Evolutionary conservation across 2,329 filamentous ascomycete species (phyloP).

Genomic region (Rhytidhysteron rufulum): DNA sequence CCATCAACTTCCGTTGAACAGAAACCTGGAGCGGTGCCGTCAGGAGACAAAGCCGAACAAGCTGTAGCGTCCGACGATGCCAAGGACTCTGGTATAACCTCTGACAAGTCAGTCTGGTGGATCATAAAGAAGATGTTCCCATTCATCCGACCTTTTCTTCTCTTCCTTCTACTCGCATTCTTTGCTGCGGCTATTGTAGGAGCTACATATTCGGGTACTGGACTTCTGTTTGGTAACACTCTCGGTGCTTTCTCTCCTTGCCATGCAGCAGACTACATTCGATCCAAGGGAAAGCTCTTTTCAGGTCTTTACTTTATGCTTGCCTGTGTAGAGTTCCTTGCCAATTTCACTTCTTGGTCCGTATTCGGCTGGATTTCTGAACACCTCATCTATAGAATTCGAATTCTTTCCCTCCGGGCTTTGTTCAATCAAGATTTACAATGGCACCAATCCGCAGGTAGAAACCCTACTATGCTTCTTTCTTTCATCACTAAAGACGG

Average conservation of each 20-base stretch:
- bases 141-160: slow-evolving; percentile 42
- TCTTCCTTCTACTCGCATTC: slow-evolving; percentile 47
- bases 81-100: slow-evolving; percentile 4
- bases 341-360: slow-evolving; percentile 59
- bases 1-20: background rate
- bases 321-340: slow-evolving; percentile 57
- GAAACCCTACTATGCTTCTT: slow-evolving; percentile 60
- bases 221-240: slow-evolving; percentile 59
- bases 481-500: slow-evolving; percentile 68
- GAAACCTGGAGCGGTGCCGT: slow-evolving; percentile 2
- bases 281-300: slow-evolving; percentile 50
- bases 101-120: slow-evolving; percentile 12
- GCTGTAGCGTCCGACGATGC: slow-evolving; percentile 3
- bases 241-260: slow-evolving; percentile 57
- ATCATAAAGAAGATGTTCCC: slow-evolving; percentile 31
- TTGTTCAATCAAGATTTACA: slow-evolving; percentile 64
- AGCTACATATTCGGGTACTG: slow-evolving; percentile 54
- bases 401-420: slow-evolving; percentile 61
- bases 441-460: slow-evolving; percentile 63
- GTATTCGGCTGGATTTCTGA: slow-evolving; percentile 59
- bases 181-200: slow-evolving; percentile 53
- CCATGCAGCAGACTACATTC: slow-evolving; percentile 46
- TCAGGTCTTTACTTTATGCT: slow-evolving; percentile 60
- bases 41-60: slow-evolving; percentile 8
- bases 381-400: slow-evolving; percentile 60